Percentiles rank a stretch among this genome's conserved stretches.
phyloP scores from a whole-genome alignment of 2,329 filamentous ascomycete species.

The Ampelomyces quisqualis region DNA sequence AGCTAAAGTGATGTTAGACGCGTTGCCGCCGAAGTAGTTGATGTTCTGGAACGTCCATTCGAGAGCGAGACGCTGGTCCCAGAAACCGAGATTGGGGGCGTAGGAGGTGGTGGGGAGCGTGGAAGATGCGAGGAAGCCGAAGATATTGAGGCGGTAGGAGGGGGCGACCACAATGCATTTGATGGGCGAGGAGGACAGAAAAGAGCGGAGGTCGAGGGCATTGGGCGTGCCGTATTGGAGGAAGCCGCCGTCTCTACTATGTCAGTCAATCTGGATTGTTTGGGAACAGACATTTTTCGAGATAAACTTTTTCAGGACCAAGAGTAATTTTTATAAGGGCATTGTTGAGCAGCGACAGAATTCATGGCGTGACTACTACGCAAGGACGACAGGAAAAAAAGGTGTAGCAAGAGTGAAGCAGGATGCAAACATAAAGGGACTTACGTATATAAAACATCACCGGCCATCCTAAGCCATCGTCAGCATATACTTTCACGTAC shows the following conservation, averaged over 20 bases:
- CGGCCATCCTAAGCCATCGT: constrained; percentile 52
- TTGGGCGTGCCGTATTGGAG: constrained; percentile 59
- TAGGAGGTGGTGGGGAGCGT: constrained; percentile 46
- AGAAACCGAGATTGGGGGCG: constrained; percentile 56
- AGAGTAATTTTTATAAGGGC: too few relatives aligned
- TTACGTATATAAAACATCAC: constrained; percentile 60
- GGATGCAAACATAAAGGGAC: constrained; percentile 17
- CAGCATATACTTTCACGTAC: constrained; percentile 1
- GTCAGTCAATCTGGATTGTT: neutral
- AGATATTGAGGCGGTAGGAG: constrained; percentile 58
- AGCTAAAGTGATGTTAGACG: constrained; percentile 54
- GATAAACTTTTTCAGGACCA: too few relatives aligned
- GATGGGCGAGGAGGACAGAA: constrained; percentile 52
- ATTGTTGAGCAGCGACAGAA: too few relatives aligned
- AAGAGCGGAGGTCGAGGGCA: constrained; percentile 45
- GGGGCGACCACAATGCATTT: constrained; percentile 56
- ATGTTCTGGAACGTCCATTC: constrained; percentile 59
- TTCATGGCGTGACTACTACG: too few relatives aligned
- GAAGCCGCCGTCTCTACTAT: constrained; percentile 53
- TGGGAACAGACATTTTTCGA: too few relatives aligned
- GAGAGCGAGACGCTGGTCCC: constrained; percentile 58
- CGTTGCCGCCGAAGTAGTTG: constrained; percentile 54
- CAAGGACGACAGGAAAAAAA: neutral
- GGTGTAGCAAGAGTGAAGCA: neutral
- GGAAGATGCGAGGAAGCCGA: constrained; percentile 56